Evolutionary conservation across 176 grass and related monocot species (phyloP), one percentile per base, ranked within the genome.

Genomic region (Carex parvula): DNA sequence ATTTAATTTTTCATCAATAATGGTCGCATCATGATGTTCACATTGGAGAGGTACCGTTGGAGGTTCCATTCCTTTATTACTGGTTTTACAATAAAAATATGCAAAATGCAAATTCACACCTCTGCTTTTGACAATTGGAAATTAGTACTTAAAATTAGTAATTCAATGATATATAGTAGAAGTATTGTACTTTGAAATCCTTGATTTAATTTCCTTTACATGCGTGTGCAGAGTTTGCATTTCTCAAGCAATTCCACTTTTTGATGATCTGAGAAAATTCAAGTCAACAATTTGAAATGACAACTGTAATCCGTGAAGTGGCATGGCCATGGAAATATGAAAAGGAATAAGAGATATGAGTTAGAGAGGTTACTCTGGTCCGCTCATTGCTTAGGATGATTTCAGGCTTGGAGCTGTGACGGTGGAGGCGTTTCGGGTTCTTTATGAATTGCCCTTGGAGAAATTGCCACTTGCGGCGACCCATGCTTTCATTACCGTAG

Each of bases 401-500:
- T 61, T 81, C 26, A 81, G 54, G 57, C 79, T 63, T 81, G 55
- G 79, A 81, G 17, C 16, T 5, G 39, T 81, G 26, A 30, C 79
- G 79, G 30, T 20, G 79, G 35, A 61, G 79, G 30, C 79, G 57
- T 17, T 63, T 81, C 33, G 79, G 0, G 37, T 81, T 81, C 79
- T 63, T 81, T 81, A 59, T 44, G 57, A 81, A 81, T 54, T 62
- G 12, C 20, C 17, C 56, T 21, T 46, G 55, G 15, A 81, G 57
- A 59, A 81, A 42, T 4, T 30, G 57, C 79, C 79, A 81, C 2
- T 44, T 59, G 10, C 32, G 54, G 6, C 79, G 26, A 61, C 14
- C 79, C 79, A 60, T 81, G 59, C 15, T 54, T 50, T 76, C 72
- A 48, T 76, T 76, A n/a, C 59, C 79, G 17, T 63, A 59, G 53